Conservation (phyloP, 1,139 yeast species). For the Zygosaccharomyces sapae region DNA sequence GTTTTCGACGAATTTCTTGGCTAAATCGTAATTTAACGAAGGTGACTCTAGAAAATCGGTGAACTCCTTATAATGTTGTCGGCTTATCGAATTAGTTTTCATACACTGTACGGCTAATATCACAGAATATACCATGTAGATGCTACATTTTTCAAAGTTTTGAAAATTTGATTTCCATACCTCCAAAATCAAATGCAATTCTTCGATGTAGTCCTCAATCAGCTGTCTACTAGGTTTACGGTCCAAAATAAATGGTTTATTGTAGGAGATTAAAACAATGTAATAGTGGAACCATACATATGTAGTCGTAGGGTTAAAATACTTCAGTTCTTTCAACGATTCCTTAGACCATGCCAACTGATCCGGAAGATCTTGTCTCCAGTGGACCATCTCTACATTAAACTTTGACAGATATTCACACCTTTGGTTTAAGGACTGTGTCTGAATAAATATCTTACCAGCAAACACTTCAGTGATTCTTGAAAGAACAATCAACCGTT, state of each 20-base stretch:
- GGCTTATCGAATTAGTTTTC: conserved; percentile 25
- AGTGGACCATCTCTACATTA: conserved; percentile 45
- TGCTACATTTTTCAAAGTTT: conserved; percentile 27
- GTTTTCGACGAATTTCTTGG: conserved; percentile 28
- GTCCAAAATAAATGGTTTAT: conserved; percentile 49
- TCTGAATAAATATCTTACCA: conserved; percentile 28
- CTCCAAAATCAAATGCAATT: conserved; percentile 35
- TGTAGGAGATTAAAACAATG: conserved; percentile 51
- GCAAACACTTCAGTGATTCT: conserved; percentile 52
- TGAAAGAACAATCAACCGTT: conserved; percentile 48
- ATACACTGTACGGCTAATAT: conserved; percentile 31
- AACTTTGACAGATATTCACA: conserved; percentile 38
- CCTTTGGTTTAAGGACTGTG: conserved; percentile 25
- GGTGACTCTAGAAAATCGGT: conserved; percentile 24
- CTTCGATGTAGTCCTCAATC: conserved; percentile 32
- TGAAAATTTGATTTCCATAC: conserved; percentile 36
- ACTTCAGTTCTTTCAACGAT: conserved; percentile 40
- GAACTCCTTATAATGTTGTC: conserved; percentile 18
- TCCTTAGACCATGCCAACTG: conserved; percentile 47
- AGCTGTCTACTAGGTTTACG: conserved; percentile 22
- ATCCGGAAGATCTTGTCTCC: conserved; percentile 45
- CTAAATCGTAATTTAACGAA: conserved; percentile 30
- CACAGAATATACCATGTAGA: conserved; percentile 32
- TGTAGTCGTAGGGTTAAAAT: conserved; percentile 48
- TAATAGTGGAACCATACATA: conserved; percentile 55